Evolutionary conservation across 306 rosid genomes (phyloP).

Genomic region (Herpetospermum pedunculosum): DNA sequence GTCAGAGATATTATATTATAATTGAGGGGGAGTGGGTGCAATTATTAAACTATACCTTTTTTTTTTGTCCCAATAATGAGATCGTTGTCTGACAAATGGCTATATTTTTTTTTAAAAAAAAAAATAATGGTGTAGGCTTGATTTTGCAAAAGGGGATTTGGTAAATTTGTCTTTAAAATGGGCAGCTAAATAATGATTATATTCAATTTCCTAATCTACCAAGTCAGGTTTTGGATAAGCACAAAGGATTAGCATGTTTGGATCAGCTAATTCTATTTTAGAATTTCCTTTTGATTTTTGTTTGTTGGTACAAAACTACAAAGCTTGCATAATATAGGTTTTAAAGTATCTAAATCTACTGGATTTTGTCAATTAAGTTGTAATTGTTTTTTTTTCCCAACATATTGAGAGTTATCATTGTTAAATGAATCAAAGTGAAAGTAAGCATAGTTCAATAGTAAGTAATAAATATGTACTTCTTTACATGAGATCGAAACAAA

Average conservation of each 20-base stretch:
- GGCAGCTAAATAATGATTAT: background rate
- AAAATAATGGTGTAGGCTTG: background rate
- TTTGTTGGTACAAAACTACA: too few relatives aligned
- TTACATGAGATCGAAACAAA: too few relatives aligned
- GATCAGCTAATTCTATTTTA: background rate
- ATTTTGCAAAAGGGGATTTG: background rate
- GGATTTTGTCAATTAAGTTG: background rate
- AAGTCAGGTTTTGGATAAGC: background rate
- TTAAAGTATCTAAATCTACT: background rate
- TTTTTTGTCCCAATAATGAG: background rate
- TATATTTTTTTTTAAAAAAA: background rate
- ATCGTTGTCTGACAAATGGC: background rate
- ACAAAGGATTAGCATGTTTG: background rate
- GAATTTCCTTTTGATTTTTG: background rate
- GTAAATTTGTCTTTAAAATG: background rate
- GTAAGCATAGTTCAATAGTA: too few relatives aligned
- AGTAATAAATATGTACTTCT: too few relatives aligned
- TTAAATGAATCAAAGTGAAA: too few relatives aligned
- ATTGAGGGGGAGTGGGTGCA: background rate
- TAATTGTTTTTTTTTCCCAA: too few relatives aligned
- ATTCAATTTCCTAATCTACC: background rate
- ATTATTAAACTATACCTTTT: background rate
- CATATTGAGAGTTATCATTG: too few relatives aligned
- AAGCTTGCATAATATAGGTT: background rate
- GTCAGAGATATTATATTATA: constrained; percentile 7